Conservation (phyloP, 192 early-diverging fungal species). For the Lobosporangium transversale region DNA sequence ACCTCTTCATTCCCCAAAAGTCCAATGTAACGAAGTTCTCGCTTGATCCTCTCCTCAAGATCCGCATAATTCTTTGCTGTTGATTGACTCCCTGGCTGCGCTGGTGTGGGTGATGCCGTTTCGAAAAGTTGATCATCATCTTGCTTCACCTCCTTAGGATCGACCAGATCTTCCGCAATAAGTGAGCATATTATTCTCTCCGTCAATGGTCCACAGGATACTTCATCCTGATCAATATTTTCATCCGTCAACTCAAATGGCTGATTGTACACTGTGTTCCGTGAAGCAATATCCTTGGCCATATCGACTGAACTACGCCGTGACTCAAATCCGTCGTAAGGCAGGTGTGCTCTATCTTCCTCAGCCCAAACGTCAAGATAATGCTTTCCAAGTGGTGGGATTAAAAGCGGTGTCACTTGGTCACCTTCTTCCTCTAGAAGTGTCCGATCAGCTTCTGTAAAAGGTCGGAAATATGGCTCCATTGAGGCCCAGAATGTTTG, state of each 20-base stretch:
- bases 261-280: slow-evolving; percentile 35
- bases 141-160: slow-evolving; percentile 41
- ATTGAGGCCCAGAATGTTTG: slow-evolving; percentile 81
- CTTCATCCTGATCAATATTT: slow-evolving; percentile 64
- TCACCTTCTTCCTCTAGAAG: slow-evolving; percentile 75
- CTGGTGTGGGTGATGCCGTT: not conserved
- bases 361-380: slow-evolving; percentile 78
- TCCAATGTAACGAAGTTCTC: slow-evolving; percentile 86
- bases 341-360: slow-evolving; percentile 70
- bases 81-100: not conserved
- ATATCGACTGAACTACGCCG: slow-evolving; percentile 45
- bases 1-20: slow-evolving; percentile 83
- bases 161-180: slow-evolving; percentile 71
- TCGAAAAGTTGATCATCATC: slow-evolving; percentile 53
- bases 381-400: slow-evolving; percentile 83
- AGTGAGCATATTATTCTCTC: slow-evolving; percentile 80
- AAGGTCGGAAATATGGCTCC: slow-evolving; percentile 85
- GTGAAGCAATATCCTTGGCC: slow-evolving; percentile 25
- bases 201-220: slow-evolving; percentile 76
- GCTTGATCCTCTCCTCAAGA: slow-evolving; percentile 85
- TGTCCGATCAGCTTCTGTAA: slow-evolving; percentile 83
- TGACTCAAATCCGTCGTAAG: slow-evolving; percentile 49
- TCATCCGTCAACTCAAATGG: slow-evolving; percentile 60
- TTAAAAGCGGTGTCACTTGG: slow-evolving; percentile 74
- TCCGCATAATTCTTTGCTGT: slow-evolving; percentile 61